Conservation (phyloP, 2,329 filamentous ascomycete species). For the Nemania sp. region DNA sequence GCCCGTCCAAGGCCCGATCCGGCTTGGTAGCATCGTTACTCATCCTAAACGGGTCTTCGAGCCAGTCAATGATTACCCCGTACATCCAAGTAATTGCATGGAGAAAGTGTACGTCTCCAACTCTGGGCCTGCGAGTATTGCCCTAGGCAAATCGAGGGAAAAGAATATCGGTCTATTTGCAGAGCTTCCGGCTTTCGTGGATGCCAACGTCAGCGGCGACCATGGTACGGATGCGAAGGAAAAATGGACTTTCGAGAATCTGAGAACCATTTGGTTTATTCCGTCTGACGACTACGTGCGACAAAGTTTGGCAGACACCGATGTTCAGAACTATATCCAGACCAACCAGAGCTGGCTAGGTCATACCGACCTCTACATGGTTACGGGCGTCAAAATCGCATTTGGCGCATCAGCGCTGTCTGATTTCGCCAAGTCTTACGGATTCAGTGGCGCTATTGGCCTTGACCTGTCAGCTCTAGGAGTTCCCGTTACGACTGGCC, state of each 20-base stretch:
- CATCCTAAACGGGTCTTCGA: constrained; percentile 3
- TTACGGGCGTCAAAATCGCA: constrained; percentile 7
- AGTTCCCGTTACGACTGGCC: constrained; percentile 6
- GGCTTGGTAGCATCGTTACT: constrained; percentile 5
- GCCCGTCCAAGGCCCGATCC: constrained; percentile 8
- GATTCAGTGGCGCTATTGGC: constrained; percentile 1
- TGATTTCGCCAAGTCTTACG: constrained; percentile 7
- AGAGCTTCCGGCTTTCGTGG: constrained; percentile 4
- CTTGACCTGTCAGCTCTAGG: constrained; percentile 8
- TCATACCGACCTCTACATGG: constrained; percentile 10
- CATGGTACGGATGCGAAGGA: neutral
- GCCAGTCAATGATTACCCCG: constrained; percentile 2
- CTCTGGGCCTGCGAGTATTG: constrained; percentile 4
- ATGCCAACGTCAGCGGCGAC: constrained; percentile 1
- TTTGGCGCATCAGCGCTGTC: constrained; percentile 12
- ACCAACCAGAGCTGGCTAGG: constrained; percentile 9
- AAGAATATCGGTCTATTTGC: constrained; percentile 7
- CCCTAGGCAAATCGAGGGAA: neutral
- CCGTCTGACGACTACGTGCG: constrained; percentile 12
- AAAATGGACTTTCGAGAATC: constrained; percentile 7
- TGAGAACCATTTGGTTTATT: constrained; percentile 11
- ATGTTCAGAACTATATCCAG: constrained; percentile 7
- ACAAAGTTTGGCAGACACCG: constrained; percentile 1
- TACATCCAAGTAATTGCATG: neutral
- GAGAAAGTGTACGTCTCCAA: constrained; percentile 13